phyloP scores from a whole-genome alignment of 2,329 filamentous ascomycete genomes.

The Tothia fuscella region DNA sequence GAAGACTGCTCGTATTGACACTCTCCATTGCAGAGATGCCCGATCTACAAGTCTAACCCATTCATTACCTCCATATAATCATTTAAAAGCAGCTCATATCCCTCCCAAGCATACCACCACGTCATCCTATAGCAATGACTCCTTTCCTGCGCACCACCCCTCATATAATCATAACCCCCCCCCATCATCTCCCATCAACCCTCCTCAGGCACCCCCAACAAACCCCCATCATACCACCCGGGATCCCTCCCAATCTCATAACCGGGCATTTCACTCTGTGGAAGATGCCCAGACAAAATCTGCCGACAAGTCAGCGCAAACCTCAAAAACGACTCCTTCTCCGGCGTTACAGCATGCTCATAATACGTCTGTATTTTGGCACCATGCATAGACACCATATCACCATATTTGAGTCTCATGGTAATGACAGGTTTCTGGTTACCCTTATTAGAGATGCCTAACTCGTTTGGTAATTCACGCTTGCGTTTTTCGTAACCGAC shows the following conservation, averaged over 20 bases:
- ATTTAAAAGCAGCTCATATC: no score
- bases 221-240: background rate
- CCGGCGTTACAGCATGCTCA: slow-evolving; percentile 44
- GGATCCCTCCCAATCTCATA: background rate
- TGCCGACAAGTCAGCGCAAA: slow-evolving; percentile 47
- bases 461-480: slow-evolving; percentile 16
- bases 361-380: slow-evolving; percentile 45
- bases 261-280: background rate
- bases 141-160: no score
- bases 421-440: slow-evolving; percentile 23
- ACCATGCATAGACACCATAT: slow-evolving; percentile 54
- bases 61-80: no score
- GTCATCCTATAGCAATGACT: no score
- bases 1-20: no score
- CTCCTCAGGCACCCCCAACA: background rate
- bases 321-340: slow-evolving; percentile 38
- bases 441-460: background rate
- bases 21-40: no score
- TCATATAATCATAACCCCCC: no score
- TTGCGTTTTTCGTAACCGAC: slow-evolving; percentile 21
- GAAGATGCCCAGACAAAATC: slow-evolving; percentile 21
- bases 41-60: no score
- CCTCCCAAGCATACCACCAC: no score
- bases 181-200: no score
- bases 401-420: slow-evolving; percentile 47